Percentiles rank a stretch among this genome's conserved stretches.
phyloP scores from a whole-genome alignment of 2,329 filamentous ascomycete species.

The Pseudogymnoascus sp. region DNA sequence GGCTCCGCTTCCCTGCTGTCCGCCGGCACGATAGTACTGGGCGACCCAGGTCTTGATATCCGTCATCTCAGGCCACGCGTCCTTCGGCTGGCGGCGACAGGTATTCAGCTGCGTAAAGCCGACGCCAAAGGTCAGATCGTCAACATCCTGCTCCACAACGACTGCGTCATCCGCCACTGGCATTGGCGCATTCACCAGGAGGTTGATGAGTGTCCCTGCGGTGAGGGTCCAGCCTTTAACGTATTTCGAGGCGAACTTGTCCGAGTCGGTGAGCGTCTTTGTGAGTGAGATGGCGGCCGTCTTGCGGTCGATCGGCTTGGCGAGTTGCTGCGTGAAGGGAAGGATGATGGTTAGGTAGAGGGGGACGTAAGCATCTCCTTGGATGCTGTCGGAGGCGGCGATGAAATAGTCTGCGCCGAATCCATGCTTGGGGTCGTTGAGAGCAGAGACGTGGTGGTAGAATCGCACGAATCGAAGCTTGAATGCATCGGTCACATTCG shows the following conservation, averaged over 20 bases:
- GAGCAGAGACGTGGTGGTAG: conserved; percentile 85
- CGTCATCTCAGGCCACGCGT: conserved; percentile 80
- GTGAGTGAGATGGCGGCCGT: conserved; percentile 87
- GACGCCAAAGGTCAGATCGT: conserved; percentile 90
- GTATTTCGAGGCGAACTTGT: conserved; percentile 74
- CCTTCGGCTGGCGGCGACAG: conserved; percentile 64
- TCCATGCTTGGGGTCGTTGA: conserved; percentile 57
- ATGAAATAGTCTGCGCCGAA: conserved; percentile 91
- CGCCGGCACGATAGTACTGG: conserved; percentile 19
- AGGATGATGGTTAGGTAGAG: conserved; percentile 85
- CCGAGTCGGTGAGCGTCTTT: conserved; percentile 81
- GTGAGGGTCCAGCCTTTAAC: conserved; percentile 88
- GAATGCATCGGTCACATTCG: conserved; percentile 64
- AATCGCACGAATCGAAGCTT: conserved; percentile 85
- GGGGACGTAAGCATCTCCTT: conserved; percentile 70
- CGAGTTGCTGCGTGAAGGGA: conserved; percentile 80
- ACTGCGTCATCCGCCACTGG: conserved; percentile 63
- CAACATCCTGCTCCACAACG: conserved; percentile 81
- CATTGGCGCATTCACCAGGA: conserved; percentile 79
- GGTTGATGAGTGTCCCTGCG: conserved; percentile 78
- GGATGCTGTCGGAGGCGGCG: conserved; percentile 71
- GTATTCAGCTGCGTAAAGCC: conserved; percentile 93
- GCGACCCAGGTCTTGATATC: conserved; percentile 74
- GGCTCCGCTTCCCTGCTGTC: background rate
- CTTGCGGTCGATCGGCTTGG: conserved; percentile 84